Conservation (phyloP, 2,329 filamentous ascomycete species). For the Pseudogymnoascus pannorum region DNA sequence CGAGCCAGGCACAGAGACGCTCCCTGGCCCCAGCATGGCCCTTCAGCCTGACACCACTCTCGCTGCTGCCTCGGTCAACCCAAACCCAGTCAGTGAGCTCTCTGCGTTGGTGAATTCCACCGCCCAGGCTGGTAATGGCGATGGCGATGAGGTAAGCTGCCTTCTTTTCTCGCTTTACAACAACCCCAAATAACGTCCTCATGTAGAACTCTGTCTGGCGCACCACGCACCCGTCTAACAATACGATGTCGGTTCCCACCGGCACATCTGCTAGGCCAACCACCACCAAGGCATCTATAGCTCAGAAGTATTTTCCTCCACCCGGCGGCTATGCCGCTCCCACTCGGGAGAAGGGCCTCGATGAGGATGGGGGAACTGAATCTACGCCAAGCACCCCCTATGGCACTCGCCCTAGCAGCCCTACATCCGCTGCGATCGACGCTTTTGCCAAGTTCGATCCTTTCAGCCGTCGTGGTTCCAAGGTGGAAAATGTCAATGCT, state of each 20-base stretch:
- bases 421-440: background rate
- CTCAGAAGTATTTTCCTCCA: background rate
- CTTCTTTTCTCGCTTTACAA: background rate
- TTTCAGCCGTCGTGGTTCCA: background rate
- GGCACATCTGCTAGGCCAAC: background rate
- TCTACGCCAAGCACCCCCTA: background rate
- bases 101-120: background rate
- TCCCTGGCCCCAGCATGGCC: conserved; percentile 18
- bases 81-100: background rate
- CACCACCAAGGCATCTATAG: background rate
- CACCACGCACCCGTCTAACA: background rate
- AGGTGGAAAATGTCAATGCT: background rate
- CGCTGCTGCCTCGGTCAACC: background rate
- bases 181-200: background rate
- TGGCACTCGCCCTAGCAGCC: background rate
- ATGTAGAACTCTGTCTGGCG: background rate
- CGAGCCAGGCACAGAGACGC: conserved; percentile 15
- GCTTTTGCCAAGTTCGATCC: background rate
- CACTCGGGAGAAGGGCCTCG: background rate
- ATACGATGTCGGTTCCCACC: background rate
- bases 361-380: background rate
- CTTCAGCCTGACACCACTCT: background rate
- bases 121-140: background rate
- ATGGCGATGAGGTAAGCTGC: background rate
- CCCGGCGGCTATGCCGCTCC: background rate